Percentiles rank a stretch among this genome's conserved stretches.
Evolutionary conservation across 371 early-diverging fungal genomes (phyloP).

Genomic region (Amoeboradix gromovi): DNA sequence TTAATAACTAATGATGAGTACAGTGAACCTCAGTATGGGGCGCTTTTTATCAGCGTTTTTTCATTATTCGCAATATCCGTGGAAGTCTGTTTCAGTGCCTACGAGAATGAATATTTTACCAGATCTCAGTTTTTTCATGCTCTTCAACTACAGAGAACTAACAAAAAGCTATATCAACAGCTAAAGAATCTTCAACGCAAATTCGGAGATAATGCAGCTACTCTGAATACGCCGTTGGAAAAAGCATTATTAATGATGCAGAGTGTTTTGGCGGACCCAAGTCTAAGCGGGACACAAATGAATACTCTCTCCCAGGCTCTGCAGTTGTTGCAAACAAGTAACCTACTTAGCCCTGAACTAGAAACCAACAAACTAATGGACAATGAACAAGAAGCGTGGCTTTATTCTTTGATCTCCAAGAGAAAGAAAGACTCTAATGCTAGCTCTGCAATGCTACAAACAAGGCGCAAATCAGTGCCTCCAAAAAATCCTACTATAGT

Average conservation of each 20-base stretch:
- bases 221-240: conserved; percentile 19
- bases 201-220: conserved; percentile 13
- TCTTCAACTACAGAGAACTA: conserved; percentile 4
- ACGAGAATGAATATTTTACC: not conserved
- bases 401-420: not conserved
- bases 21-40: not conserved
- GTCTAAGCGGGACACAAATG: conserved; percentile 8
- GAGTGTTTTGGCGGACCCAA: conserved; percentile 17
- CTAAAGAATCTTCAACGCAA: conserved; percentile 13
- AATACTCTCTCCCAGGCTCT: conserved; percentile 12
- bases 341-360: conserved; percentile 17
- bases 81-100: not conserved
- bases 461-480: not conserved
- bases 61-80: not conserved
- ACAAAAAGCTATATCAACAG: conserved; percentile 17
- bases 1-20: not conserved
- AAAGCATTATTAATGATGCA: conserved; percentile 13
- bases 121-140: conserved; percentile 3
- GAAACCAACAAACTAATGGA: conserved; percentile 5
- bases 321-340: conserved; percentile 10
- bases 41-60: not conserved
- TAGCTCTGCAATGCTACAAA: not conserved
- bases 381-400: not conserved
- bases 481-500: not conserved
- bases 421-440: not conserved